Base-by-base conservation (phyloP, 23 red algal species). In the Chondrus crispus region DNA sequence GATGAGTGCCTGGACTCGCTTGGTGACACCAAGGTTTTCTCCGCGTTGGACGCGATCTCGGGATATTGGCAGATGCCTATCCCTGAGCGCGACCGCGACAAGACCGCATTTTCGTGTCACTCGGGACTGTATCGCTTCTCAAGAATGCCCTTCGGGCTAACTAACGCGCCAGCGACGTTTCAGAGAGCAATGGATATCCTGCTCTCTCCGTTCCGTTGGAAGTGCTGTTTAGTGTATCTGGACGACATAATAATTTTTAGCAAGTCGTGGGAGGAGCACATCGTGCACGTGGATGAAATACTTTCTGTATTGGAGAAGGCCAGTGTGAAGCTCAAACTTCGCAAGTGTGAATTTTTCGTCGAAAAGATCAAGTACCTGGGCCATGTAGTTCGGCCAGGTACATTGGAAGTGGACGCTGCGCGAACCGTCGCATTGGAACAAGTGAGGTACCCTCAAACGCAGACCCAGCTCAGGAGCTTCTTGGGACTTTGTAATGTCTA, bases 241-340 rank as follows among this genome's bases (percentile, higher is more conserved):
- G 44, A 83, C 26, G 49, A 83, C 2, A 35, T 83, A 13, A 83
- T 83, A 40, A 62, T 83, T 1, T 83, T 83, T 28, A 29, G n/a
- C 20, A 8, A 52, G 30, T 55, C 49, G 18, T 62, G 30, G 30
- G 78, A 62, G 5, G 46, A 53, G 8, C 78, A 60, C 47, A 83
- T 83, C 29, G 13, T 26, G n/a, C 78, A 83, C 46, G 43, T 83
- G 78, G 78, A 45, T 19, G 35, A 83, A n/a, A 62, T 83, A 66
- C 44, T 83, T 20, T 10, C 20, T 0, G 22, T 66, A 19, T 38
- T 83, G 12, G 50, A 66, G 37, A 52, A 0, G 50, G 78, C 2
- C 7, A 35, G 1, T 30, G 38, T 83, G 1, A 52, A 0, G n/a
- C 44, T 83, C 7, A 62, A 83, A 47, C 29, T 76, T 0, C 7